Evolutionary conservation across 305 asterid genomes (phyloP).

Genomic region (Stenogyne calaminthoides): DNA sequence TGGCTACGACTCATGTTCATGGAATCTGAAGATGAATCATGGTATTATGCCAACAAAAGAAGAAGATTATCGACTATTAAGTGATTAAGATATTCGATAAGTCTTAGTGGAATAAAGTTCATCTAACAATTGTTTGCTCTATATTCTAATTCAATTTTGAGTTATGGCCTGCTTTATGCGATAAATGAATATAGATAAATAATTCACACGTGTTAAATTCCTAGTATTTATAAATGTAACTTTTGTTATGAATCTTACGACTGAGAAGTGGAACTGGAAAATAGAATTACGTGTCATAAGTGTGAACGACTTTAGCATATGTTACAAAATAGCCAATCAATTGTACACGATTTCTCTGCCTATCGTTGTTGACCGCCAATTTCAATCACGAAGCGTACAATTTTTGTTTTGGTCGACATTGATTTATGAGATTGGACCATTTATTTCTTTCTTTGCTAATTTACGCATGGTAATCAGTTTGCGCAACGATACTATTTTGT

Average conservation of each 20-base stretch:
- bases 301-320: not conserved
- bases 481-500: not conserved
- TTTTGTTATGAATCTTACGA: not conserved
- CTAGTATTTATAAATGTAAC: too few species aligned
- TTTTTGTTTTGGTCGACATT: not conserved
- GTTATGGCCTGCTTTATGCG: too few species aligned
- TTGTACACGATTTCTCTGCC: conserved; percentile 15
- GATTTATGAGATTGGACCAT: not conserved
- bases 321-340: not conserved
- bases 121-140: too few species aligned
- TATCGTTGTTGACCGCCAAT: conserved; percentile 31
- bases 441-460: not conserved
- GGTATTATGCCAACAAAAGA: too few species aligned
- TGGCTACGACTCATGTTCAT: too few species aligned
- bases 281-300: not conserved
- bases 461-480: not conserved
- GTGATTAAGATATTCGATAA: too few species aligned
- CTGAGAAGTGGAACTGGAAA: not conserved
- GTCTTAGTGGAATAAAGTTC: too few species aligned
- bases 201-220: too few species aligned
- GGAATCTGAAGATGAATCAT: too few species aligned
- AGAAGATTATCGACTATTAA: too few species aligned
- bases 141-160: too few species aligned
- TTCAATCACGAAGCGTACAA: not conserved
- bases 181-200: too few species aligned